Base-by-base conservation (phyloP, 2,329 filamentous ascomycete species). In the Stagonosporopsis cucurbitacearum region DNA sequence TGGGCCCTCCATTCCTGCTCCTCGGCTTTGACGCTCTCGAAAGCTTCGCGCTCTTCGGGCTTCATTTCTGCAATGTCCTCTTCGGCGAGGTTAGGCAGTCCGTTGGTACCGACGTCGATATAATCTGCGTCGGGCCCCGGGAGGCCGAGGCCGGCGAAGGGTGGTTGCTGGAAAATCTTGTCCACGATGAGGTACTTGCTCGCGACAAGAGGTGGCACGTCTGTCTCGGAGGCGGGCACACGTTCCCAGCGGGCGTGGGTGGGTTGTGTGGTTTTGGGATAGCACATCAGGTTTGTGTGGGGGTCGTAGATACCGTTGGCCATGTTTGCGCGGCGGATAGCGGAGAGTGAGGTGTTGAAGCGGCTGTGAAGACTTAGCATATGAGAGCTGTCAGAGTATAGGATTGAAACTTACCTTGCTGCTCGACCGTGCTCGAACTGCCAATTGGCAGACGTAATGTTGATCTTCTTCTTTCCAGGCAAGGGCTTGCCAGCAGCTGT, bases 391-490 rank as follows among this genome's bases (percentile, higher is more conserved):
- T 23, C 9, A 6, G 2, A 4, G 9, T 23, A 6, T 11, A 7
- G 13, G 43, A 13, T 11, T 25, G 7, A 3, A n/a, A 32, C 83
- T 68, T 82, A 96, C 92, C 90, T 94, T 52, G 94, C 92, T 74
- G 94, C 92, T 46, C 90, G 86, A 25, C 93, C 92, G 77, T 99
- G 95, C 78, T 98, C 92, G 54, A 95, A 82, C 84, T 96, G 95
- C 95, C 95, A 99, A 74, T 98, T 99, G 54, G 89, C 87, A 66
- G 96, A 91, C 49, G 93, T 98, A 56, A 98, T 89, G 57, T 92
- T 89, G 35, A 96, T 89, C 67, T 89, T 90, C 64, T 90, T 85
- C 80, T 96, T 96, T 60, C 85, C 84, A 64, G 93, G 90, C 7
- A 86, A 76, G 30, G 80, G 82, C 76, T 96, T 96, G 54, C 90